These are phyloP conservation scores for Fusarium annulatum DNA, from an alignment of 2,329 filamentous ascomycete species.

Conservation along the genomic window DNA sequence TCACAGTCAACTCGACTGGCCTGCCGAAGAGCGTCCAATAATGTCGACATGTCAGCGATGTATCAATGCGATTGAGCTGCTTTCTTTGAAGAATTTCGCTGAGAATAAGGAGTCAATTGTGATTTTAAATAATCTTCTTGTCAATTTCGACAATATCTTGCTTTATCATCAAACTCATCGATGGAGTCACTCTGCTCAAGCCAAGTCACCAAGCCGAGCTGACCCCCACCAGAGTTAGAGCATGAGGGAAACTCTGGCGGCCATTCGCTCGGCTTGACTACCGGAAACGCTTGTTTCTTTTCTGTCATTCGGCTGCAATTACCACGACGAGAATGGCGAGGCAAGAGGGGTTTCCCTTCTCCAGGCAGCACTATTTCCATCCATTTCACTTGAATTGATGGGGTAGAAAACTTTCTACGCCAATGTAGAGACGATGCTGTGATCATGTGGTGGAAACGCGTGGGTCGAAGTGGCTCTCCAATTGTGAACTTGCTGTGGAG, in stretches of 20 bases:
- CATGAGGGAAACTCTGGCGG: slow-evolving; percentile 10
- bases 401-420: slow-evolving; percentile 2
- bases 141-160: background rate
- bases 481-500: background rate
- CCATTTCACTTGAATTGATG: background rate
- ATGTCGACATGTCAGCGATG: slow-evolving; percentile 37
- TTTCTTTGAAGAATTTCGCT: background rate
- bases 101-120: background rate
- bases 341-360: background rate
- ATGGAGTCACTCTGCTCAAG: background rate
- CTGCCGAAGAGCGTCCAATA: slow-evolving; percentile 45
- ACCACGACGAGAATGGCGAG: slow-evolving; percentile 3
- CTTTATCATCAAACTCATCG: background rate
- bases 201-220: slow-evolving; percentile 11
- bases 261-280: slow-evolving; percentile 30
- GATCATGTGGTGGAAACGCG: slow-evolving; percentile 36
- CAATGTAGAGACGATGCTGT: slow-evolving; percentile 20
- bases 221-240: slow-evolving; percentile 12
- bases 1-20: slow-evolving; percentile 50
- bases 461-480: slow-evolving; percentile 16
- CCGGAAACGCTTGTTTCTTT: slow-evolving; percentile 27
- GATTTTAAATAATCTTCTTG: background rate
- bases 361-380: slow-evolving; percentile 25
- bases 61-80: background rate
- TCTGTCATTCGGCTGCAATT: slow-evolving; percentile 25